Conservation (phyloP, 805 yeast species). For the Danielia oregonensis region DNA sequence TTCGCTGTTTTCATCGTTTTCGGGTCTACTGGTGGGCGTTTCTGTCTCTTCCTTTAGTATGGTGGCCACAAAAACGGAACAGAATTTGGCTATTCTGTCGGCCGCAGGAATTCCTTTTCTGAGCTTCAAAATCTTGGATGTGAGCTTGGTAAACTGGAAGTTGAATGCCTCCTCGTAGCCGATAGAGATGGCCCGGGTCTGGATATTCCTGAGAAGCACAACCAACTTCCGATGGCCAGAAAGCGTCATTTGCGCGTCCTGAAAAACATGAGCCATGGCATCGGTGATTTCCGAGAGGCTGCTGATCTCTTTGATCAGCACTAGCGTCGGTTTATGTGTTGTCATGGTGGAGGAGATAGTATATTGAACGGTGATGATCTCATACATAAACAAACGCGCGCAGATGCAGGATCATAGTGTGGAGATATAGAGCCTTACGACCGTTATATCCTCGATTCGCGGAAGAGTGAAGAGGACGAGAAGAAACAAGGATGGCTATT, state of each 20-base stretch:
- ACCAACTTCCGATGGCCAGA: slow-evolving; percentile 78
- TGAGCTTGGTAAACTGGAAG: slow-evolving; percentile 52
- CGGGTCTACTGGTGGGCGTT: slow-evolving; percentile 11
- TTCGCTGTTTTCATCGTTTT: slow-evolving; percentile 27
- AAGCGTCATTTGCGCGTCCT: slow-evolving; percentile 69
- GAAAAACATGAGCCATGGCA: slow-evolving; percentile 67
- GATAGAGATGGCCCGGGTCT: slow-evolving; percentile 49
- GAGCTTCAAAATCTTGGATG: slow-evolving; percentile 62
- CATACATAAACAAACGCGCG: slow-evolving; percentile 1
- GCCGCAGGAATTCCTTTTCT: slow-evolving; percentile 70
- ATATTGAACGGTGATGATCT: no score
- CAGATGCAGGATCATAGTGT: neutral
- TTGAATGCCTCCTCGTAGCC: slow-evolving; percentile 58
- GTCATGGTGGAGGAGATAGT: slow-evolving; percentile 2
- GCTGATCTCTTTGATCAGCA: slow-evolving; percentile 8
- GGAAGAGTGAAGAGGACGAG: neutral
- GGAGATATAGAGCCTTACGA: neutral
- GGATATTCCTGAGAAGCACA: slow-evolving; percentile 57
- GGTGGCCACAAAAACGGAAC: slow-evolving; percentile 54
- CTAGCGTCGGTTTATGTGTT: slow-evolving; percentile 12
- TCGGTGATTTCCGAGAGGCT: slow-evolving; percentile 8
- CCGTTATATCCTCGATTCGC: neutral
- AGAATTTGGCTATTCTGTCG: slow-evolving; percentile 71
- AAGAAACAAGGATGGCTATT: no score
- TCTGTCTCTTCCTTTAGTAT: slow-evolving; percentile 34